These are phyloP conservation scores for Fusarium sp. DNA, from an alignment of 2,329 filamentous ascomycete species.

Conservation along the genomic window DNA sequence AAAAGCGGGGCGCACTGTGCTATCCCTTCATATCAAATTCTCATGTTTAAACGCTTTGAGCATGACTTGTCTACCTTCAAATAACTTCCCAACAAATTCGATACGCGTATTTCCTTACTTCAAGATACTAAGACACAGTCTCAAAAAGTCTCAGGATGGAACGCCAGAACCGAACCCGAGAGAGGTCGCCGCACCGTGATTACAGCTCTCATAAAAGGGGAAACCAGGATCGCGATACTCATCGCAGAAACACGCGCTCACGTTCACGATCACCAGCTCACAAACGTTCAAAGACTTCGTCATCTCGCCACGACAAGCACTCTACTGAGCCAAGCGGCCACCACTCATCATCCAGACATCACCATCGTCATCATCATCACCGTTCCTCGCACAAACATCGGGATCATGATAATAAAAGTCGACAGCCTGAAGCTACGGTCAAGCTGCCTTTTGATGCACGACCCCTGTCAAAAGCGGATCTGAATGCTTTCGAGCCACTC, in stretches of 20 bases:
- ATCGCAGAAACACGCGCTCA: slow-evolving; percentile 36
- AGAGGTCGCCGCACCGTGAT: slow-evolving; percentile 44
- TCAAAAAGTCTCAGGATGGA: slow-evolving; percentile 29
- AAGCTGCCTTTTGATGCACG: slow-evolving; percentile 75
- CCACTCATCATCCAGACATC: slow-evolving; percentile 35
- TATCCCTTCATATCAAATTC: slow-evolving; percentile 41
- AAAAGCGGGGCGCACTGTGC: slow-evolving; percentile 48
- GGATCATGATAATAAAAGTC: slow-evolving; percentile 36
- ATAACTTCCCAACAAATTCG: slow-evolving; percentile 1
- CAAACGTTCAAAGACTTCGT: slow-evolving; percentile 33
- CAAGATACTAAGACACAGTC: not conserved
- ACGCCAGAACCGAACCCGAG: slow-evolving; percentile 21
- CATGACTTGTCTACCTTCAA: slow-evolving; percentile 9
- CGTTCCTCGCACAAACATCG: slow-evolving; percentile 46
- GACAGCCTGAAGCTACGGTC: slow-evolving; percentile 21
- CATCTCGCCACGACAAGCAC: slow-evolving; percentile 34
- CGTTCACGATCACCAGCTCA: slow-evolving; percentile 41
- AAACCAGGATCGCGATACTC: slow-evolving; percentile 35
- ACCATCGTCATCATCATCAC: slow-evolving; percentile 18
- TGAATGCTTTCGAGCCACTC: slow-evolving; percentile 74
- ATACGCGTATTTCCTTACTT: not conserved
- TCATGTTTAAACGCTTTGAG: slow-evolving; percentile 26
- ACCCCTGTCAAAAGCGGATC: slow-evolving; percentile 76
- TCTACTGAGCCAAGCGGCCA: slow-evolving; percentile 34
- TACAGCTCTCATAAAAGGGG: slow-evolving; percentile 35